Percentiles rank a stretch among this genome's conserved stretches.
These are phyloP conservation scores for Williopsis jadinii DNA, from an alignment of 1,139 yeast genomes.

Conservation along the genomic window DNA sequence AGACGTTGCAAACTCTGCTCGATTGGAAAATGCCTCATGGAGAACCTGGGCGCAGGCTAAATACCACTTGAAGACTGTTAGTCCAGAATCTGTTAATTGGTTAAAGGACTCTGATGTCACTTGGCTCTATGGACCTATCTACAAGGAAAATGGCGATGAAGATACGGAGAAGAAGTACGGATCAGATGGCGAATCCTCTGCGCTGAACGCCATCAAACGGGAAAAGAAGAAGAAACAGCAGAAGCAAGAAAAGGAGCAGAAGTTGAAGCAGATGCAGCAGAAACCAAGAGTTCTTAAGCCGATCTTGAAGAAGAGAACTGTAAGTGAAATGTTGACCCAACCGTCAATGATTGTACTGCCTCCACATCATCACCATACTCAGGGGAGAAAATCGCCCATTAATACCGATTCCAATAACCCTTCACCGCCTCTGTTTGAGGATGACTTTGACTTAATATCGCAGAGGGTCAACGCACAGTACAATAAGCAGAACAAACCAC, in stretches of 20 bases:
- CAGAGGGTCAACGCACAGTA: constrained; percentile 53
- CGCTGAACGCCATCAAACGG: constrained; percentile 18
- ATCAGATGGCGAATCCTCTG: constrained; percentile 35
- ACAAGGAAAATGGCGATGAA: constrained; percentile 40
- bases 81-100: constrained; percentile 75
- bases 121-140: constrained; percentile 68
- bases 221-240: constrained; percentile 13
- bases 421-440: constrained; percentile 35
- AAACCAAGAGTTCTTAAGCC: constrained; percentile 43
- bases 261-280: constrained; percentile 51
- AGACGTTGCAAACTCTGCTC: constrained; percentile 56
- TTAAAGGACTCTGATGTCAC: constrained; percentile 74
- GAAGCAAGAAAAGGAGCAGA: constrained; percentile 16
- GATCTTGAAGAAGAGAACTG: constrained; percentile 73
- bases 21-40: constrained; percentile 80
- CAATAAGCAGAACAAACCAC: constrained; percentile 1
- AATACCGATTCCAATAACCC: constrained; percentile 8
- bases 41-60: constrained; percentile 83
- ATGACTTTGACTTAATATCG: constrained; percentile 52
- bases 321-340: constrained; percentile 48
- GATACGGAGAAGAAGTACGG: constrained; percentile 26
- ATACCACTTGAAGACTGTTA: constrained; percentile 55
- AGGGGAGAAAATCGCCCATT: constrained; percentile 3
- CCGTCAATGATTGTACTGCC: constrained; percentile 21
- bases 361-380: constrained; percentile 10